phyloP scores from a whole-genome alignment of 2,329 filamentous ascomycete genomes.

The Apiospora pterosperma region DNA sequence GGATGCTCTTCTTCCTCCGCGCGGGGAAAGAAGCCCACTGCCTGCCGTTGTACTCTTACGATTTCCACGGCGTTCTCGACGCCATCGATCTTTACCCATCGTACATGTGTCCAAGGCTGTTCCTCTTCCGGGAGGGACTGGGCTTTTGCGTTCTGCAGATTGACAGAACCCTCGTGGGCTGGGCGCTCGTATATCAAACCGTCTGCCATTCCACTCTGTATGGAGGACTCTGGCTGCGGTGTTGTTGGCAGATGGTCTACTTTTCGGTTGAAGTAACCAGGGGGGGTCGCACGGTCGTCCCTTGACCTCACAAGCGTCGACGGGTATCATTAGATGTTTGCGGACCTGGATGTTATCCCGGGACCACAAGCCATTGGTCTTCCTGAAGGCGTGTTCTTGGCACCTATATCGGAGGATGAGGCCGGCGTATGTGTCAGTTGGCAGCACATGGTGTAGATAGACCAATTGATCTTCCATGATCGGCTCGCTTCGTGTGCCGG shows the following conservation, averaged over 20 bases:
- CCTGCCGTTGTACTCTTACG: conserved; percentile 73
- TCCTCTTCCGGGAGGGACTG: conserved; percentile 48
- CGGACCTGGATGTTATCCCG: conserved; percentile 86
- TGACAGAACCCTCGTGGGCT: conserved; percentile 41
- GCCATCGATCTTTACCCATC: conserved; percentile 81
- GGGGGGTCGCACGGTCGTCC: conserved; percentile 64
- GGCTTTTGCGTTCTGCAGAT: conserved; percentile 30
- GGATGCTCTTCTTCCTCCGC: conserved; percentile 77
- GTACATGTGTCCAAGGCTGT: conserved; percentile 77
- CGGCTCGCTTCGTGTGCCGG: conserved; percentile 41
- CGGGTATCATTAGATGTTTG: conserved; percentile 77
- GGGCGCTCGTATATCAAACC: conserved; percentile 13
- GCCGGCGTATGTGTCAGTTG: conserved; percentile 84
- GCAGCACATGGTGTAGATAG: conserved; percentile 83
- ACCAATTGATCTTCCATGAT: conserved; percentile 75
- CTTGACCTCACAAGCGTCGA: conserved; percentile 84
- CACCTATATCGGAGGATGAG: conserved; percentile 90
- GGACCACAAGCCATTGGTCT: conserved; percentile 91
- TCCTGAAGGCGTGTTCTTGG: conserved; percentile 75
- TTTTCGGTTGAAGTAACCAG: conserved; percentile 37
- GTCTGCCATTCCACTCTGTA: conserved; percentile 15
- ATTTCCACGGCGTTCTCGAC: conserved; percentile 73
- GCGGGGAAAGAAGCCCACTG: conserved; percentile 88
- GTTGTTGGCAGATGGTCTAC: conserved; percentile 52
- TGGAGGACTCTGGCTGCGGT: conserved; percentile 31